Conservation (phyloP, 257 asterid species). For the Prunella vulgaris region DNA sequence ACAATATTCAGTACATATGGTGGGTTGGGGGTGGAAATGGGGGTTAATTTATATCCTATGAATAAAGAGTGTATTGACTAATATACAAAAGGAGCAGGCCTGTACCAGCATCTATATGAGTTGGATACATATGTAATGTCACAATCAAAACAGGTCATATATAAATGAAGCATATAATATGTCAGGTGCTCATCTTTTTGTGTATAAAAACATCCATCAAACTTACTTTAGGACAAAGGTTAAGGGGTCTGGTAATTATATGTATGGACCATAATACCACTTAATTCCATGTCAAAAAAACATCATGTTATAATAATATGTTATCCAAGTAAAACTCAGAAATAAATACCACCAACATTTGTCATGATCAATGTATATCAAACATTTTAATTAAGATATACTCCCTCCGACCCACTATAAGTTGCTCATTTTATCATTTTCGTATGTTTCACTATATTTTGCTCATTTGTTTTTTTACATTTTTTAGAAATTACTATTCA, state of each 20-base stretch:
- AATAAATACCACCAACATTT: neutral
- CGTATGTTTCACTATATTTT: too few relatives aligned
- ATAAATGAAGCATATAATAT: conserved; percentile 25
- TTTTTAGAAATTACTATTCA: too few relatives aligned
- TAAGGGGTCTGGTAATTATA: neutral
- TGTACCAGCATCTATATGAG: conserved; percentile 23
- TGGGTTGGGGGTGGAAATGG: neutral
- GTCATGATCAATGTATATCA: neutral
- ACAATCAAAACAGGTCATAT: conserved; percentile 43
- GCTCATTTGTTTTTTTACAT: too few relatives aligned
- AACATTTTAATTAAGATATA: too few relatives aligned
- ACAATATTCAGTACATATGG: neutral
- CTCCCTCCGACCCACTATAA: too few relatives aligned
- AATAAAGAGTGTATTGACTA: conserved; percentile 26
- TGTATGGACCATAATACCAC: neutral
- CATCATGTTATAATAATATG: neutral
- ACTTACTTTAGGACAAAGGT: conserved; percentile 27
- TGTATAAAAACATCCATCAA: conserved; percentile 17
- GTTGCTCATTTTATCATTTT: too few relatives aligned
- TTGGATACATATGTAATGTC: conserved; percentile 43
- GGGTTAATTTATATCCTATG: conserved; percentile 16
- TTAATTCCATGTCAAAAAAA: neutral
- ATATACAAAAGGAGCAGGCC: conserved; percentile 10
- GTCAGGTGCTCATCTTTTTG: conserved; percentile 25
- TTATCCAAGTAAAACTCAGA: neutral